Conservation (phyloP, 805 yeast genomes). For the Sugiyamaella mastotermitis region DNA sequence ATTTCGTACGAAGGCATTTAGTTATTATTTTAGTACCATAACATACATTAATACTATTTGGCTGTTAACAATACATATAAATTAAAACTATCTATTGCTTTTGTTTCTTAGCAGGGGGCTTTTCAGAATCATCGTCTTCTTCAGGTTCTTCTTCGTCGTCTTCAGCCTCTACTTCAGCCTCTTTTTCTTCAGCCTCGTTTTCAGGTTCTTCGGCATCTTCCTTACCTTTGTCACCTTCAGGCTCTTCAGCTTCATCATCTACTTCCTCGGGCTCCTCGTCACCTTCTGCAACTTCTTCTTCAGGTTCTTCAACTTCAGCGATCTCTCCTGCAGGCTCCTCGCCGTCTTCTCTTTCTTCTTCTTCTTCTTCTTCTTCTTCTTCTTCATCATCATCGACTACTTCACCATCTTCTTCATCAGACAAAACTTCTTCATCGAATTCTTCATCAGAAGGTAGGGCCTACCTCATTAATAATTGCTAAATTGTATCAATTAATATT, state of each 20-base stretch:
- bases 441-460: slow-evolving; percentile 19
- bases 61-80: no score
- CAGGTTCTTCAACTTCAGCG: slow-evolving; percentile 10
- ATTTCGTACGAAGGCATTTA: background rate
- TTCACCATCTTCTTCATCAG: slow-evolving; percentile 13
- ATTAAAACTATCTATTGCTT: no score
- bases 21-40: background rate
- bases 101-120: slow-evolving; percentile 16
- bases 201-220: slow-evolving; percentile 7
- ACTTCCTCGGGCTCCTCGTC: slow-evolving; percentile 1
- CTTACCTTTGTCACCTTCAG: slow-evolving; percentile 2
- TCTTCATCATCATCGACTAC: slow-evolving; percentile 13
- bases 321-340: no score
- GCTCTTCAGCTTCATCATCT: slow-evolving; percentile 9
- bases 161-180: slow-evolving; percentile 12
- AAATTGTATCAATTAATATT: background rate
- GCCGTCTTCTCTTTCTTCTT: slow-evolving; percentile 13
- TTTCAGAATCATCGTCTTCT: slow-evolving; percentile 11
- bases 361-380: slow-evolving; percentile 16
- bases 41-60: no score
- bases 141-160: slow-evolving; percentile 5
- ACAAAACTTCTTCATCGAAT: slow-evolving; percentile 12
- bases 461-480: background rate
- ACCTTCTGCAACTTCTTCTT: slow-evolving; percentile 5
- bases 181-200: slow-evolving; percentile 11